Percentiles rank a stretch among this genome's conserved stretches.
These are phyloP conservation scores for Microsporum canis DNA, from an alignment of 2,329 filamentous ascomycete species.

Conservation along the genomic window DNA sequence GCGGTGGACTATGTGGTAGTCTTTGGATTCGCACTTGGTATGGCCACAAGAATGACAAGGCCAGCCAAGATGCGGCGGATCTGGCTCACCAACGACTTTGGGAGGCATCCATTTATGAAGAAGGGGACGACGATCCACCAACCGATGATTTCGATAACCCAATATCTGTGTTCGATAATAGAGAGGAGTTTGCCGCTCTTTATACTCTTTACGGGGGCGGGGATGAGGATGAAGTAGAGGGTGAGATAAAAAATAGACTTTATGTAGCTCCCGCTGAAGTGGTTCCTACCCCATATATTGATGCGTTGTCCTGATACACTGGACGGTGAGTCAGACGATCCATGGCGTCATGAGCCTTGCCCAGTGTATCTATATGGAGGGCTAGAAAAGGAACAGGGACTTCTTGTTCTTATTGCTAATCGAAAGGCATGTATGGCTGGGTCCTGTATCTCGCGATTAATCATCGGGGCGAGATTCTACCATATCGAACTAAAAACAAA, in stretches of 20 bases:
- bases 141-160: neutral
- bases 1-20: neutral
- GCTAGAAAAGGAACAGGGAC: neutral
- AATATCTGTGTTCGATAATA: neutral
- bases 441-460: neutral
- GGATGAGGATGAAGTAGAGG: neutral
- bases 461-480: neutral
- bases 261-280: neutral
- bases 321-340: neutral
- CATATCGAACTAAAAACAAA: neutral
- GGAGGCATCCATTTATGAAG: neutral
- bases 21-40: neutral
- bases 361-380: neutral
- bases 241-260: neutral
- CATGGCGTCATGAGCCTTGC: neutral
- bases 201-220: neutral
- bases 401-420: neutral
- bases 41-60: neutral
- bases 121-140: neutral
- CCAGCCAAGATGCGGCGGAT: neutral
- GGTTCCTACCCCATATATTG: neutral
- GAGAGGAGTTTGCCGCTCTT: neutral
- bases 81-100: neutral
- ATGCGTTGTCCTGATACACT: neutral
- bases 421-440: neutral